Base-by-base conservation (phyloP, 2,329 filamentous ascomycete genomes). In the Calonectria pauciramosa region DNA sequence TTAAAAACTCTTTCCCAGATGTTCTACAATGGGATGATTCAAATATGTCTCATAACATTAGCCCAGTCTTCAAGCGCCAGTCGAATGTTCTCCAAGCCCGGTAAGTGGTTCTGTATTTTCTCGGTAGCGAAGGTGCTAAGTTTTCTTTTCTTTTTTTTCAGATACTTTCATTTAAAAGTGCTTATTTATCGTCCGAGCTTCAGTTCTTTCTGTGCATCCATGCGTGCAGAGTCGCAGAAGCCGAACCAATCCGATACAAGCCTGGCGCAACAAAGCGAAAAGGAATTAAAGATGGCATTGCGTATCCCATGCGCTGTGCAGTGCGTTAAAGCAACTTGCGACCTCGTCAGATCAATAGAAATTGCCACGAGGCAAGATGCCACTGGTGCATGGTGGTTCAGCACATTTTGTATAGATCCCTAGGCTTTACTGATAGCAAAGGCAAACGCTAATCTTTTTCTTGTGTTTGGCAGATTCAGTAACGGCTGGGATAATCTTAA, bases 361-460 rank as follows among this genome's bases (percentile, higher is more conserved):
- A 41, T 14, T 3, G 52, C 70, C 5, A 68, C 38, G 1, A 51
- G 10, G 9, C 49, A 67, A 26, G 20, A 36, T 23, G 56, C 47
- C n/a, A 71, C 70, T 4, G 63, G 63, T 3, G 63, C 70, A 51
- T 68, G 70, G 70, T 68, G 70, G 70, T 68, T 72, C 41, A 38
- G 49, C 23, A 49, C 44, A 44, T 72, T 68, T 26, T 68, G 63
- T 63, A 56, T 23, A 16, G 23, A 11, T 20, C 4, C 23, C 6
- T 8, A 5, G 2, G 1, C 16, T 3, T 4, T 30, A 0, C 9
- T 26, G 10, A 8, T 20, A 3, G 20, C 23, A 16, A n/a, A 30
- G 18, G 23, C 23, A 49, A 30, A 11, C 23, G 13, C 65, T 68
- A n/a, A 54, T n/a, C 5, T 14, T 9, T 56, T 20, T 5, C 7